Evolutionary conservation across 2,329 filamentous ascomycete species (phyloP).

Genomic region (Colletotrichum lentis): DNA sequence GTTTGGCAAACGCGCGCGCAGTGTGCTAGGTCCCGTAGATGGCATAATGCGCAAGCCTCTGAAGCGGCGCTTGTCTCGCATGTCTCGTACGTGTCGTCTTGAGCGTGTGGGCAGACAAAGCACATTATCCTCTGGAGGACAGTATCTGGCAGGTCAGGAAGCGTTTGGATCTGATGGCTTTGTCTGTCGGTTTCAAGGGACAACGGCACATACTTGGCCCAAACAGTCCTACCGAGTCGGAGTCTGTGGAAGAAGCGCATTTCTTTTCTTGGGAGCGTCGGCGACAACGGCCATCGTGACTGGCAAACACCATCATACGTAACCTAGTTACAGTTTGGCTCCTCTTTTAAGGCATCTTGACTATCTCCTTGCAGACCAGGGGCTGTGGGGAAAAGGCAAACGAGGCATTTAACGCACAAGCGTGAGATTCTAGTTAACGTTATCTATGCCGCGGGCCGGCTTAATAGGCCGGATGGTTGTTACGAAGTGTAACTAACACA

Average conservation of each 20-base stretch:
- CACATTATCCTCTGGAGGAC: slow-evolving; percentile 80
- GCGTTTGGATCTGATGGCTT: background rate
- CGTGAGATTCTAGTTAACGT: no score
- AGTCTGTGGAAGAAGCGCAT: background rate
- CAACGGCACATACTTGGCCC: background rate
- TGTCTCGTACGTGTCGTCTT: slow-evolving; percentile 79
- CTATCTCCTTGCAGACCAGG: background rate
- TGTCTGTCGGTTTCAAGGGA: background rate
- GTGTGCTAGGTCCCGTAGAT: slow-evolving; percentile 85
- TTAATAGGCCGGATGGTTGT: background rate
- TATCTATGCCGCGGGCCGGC: background rate
- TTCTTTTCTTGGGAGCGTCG: no score
- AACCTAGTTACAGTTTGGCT: background rate
- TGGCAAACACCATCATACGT: background rate
- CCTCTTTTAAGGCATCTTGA: background rate
- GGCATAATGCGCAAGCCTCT: slow-evolving; percentile 90
- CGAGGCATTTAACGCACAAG: no score
- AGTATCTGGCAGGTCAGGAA: slow-evolving; percentile 64
- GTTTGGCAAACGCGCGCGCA: slow-evolving; percentile 76
- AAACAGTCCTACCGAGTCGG: background rate
- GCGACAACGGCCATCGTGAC: no score
- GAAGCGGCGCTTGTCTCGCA: slow-evolving; percentile 82
- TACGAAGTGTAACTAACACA: background rate
- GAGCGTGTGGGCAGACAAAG: slow-evolving; percentile 81
- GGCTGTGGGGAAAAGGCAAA: background rate